phyloP scores from a whole-genome alignment of 2,329 filamentous ascomycete genomes.

The Cordyceps tenuipes region DNA sequence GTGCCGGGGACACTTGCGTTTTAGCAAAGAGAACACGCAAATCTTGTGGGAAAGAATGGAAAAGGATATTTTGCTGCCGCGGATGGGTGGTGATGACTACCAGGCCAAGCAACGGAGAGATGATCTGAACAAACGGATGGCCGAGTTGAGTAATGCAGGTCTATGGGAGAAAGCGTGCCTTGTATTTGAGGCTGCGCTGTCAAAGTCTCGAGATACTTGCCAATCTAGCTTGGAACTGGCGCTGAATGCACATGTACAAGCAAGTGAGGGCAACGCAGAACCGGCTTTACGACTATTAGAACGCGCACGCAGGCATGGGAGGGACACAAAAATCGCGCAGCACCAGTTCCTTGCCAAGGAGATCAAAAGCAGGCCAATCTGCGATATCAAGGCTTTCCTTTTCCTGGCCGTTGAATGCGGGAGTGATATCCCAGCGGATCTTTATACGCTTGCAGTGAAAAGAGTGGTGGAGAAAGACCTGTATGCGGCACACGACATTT shows the following conservation, averaged over 20 bases:
- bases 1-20: constrained; percentile 8
- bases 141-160: neutral
- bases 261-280: neutral
- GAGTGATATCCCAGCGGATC: constrained; percentile 25
- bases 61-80: neutral
- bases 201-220: neutral
- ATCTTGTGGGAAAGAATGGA: neutral
- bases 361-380: neutral
- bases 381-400: neutral
- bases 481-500: constrained; percentile 24
- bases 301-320: neutral
- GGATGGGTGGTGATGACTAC: neutral
- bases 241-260: neutral
- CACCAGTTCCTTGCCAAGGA: neutral
- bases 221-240: neutral
- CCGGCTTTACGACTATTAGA: neutral
- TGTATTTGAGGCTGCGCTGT: neutral
- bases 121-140: neutral
- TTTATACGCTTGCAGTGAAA: constrained; percentile 29
- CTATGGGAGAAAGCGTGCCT: neutral
- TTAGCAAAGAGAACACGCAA: neutral
- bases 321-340: neutral
- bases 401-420: constrained; percentile 15
- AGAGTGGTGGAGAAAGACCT: constrained; percentile 22
- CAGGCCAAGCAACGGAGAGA: neutral